Evolutionary conservation across 2,329 filamentous ascomycete genomes (phyloP).

Genomic region (Myriosclerotinia curreyana): DNA sequence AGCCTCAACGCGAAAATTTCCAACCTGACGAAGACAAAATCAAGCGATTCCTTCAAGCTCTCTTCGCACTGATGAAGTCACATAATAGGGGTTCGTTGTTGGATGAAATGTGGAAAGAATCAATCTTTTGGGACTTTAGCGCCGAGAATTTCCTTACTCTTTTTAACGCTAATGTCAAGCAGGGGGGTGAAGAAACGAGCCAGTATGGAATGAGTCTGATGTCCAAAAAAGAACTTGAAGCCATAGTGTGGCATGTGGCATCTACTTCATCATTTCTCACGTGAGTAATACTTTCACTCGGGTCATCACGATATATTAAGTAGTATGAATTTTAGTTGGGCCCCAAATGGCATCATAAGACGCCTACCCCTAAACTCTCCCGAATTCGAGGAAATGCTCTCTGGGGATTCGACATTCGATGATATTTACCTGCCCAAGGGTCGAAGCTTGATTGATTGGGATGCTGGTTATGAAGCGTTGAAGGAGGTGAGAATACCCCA

Average conservation of each 20-base stretch:
- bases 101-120: neutral
- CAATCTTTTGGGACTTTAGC: conserved; percentile 5
- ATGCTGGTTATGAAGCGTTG: neutral
- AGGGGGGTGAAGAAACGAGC: no score
- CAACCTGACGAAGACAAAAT: no score
- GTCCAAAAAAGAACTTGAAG: neutral
- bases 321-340: neutral
- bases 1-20: neutral
- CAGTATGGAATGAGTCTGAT: neutral
- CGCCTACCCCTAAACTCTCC: neutral
- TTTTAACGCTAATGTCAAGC: neutral
- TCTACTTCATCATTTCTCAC: neutral
- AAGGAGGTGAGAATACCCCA: neutral
- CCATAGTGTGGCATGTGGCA: neutral
- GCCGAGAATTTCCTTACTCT: neutral
- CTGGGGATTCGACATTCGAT: neutral
- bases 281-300: neutral
- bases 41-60: neutral
- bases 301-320: neutral
- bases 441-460: neutral
- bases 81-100: neutral
- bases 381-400: neutral
- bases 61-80: neutral
- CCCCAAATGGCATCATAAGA: neutral
- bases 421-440: neutral